phyloP scores from a whole-genome alignment of 2,329 filamentous ascomycete genomes.

The Fusarium chaquense region DNA sequence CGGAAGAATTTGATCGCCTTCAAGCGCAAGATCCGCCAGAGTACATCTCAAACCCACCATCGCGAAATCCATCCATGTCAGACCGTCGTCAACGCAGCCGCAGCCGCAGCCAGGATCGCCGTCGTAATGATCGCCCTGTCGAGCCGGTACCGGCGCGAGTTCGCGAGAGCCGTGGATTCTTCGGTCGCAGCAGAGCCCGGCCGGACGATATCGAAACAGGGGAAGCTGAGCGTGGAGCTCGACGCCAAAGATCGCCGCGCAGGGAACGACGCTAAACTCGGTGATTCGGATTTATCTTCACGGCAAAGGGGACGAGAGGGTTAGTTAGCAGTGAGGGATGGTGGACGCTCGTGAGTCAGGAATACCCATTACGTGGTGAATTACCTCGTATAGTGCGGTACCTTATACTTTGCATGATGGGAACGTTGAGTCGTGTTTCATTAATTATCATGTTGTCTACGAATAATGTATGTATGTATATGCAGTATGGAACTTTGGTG shows the following conservation, averaged over 20 bases:
- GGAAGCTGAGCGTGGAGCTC: conserved; percentile 26
- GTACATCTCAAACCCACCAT: conserved; percentile 47
- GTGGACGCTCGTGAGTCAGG: conserved; percentile 41
- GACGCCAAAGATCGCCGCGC: conserved; percentile 39
- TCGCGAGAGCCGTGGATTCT: conserved; percentile 45
- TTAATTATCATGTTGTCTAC: conserved; percentile 35
- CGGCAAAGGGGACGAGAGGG: not conserved
- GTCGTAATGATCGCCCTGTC: conserved; percentile 32
- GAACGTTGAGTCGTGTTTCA: conserved; percentile 18
- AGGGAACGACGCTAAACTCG: conserved; percentile 38
- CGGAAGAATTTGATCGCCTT: conserved; percentile 62
- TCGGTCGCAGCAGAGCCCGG: conserved; percentile 48
- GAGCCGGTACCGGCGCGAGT: conserved; percentile 49
- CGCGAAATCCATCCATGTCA: conserved; percentile 43
- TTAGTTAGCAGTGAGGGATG: conserved; percentile 19
- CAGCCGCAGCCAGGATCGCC: conserved; percentile 29
- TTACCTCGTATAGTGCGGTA: not conserved
- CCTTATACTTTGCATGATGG: conserved; percentile 11
- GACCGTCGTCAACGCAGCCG: conserved; percentile 37
- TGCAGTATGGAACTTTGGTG: conserved; percentile 4
- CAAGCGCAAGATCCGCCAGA: conserved; percentile 47
- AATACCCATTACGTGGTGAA: conserved; percentile 9
- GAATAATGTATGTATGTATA: conserved; percentile 13
- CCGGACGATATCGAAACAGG: conserved; percentile 51
- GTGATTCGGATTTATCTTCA: conserved; percentile 32